Base-by-base conservation (phyloP, 345 rosid genomes). In the Trapa incisa region DNA sequence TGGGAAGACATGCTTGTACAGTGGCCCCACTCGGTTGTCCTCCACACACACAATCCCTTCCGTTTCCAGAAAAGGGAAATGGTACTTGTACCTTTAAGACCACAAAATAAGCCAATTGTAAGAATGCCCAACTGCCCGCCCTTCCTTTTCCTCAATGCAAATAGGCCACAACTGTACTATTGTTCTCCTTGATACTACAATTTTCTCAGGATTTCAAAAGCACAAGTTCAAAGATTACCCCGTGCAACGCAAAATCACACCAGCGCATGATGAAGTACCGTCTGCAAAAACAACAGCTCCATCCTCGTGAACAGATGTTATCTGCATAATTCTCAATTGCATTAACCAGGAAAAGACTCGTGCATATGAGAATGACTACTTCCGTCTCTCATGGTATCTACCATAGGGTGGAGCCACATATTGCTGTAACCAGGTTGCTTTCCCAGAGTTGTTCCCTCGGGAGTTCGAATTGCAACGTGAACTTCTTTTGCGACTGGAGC, bases 371-470 rank as follows among this genome's bases (percentile, higher is more conserved):
- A 38, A 42, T 8, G 14, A 8, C 6, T 16, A 17, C 33, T 65
- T 0, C 47, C n/a, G 2, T 15, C 17, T 2, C 6, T 45, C 6
- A 52, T 14, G 48, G 35, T 66, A 54, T 42, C 79, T 86, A 91
- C 98, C 98, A 85, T 86, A 16, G 99, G 87, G 80, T 91, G 96
- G 72, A 81, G 66, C 89, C 92, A 83, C 36, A 88, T 48, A 54
- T 88, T 88, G 75, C 72, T 73, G 68, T 77, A 82, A 53, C 87
- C 86, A 12, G 75, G 66, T 61, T 66, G 83, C 67, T 76, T 67
- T 50, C 72, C 82, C 69, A 63, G 68, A 42, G 65, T 77, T 11
- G 84, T 80, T 69, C 74, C 85, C 37, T 76, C 80, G 1, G 74
- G 73, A 22, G 88, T 80, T 74, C 98, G 78, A 60, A 81, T 81